Base-by-base conservation (phyloP, 345 rosid species). In the Alliaria petiolata region DNA sequence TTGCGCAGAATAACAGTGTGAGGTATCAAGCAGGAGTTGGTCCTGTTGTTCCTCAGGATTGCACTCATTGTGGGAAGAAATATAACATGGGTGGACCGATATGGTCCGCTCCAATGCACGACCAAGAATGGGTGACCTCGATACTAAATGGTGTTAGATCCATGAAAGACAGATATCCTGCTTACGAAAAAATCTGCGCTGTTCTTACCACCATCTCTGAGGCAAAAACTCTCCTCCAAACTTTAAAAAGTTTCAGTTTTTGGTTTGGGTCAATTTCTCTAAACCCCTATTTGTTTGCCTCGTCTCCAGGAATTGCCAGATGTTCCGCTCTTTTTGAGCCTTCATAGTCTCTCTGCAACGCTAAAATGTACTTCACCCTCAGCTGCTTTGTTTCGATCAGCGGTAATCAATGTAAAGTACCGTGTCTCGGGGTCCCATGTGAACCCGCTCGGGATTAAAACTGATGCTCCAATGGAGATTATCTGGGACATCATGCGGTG, bases 401-500 rank as follows among this genome's bases (percentile, higher is more conserved):
- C 99, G 6, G 92, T 95, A 56, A 83, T 92, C 70, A 95, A 95
- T 78, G 99, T 97, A 0, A 97, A 96, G 40, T 92, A 88, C 80
- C 87, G 85, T 19, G 87, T 92, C 59, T 95, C 98, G 0, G 99
- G 99, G 55, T 86, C 97, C 38, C 99, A 95, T 70, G 98, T 92
- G 51, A 86, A 86, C 54, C 97, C 98, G 0, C 76, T 95, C 4
- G 99, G 98, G 72, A 79, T 92, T 47, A 95, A 95, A 80, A 87
- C 99, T 20, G 96, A 95, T 84, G 98, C 98, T 62, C 96, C 99
- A n/a, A 95, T 95, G 99, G 89, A 85, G 53, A 87, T 92, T 65
- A 88, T 95, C 59, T 95, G 99, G 97, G 98, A 95, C 81, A 95
- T 92, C 55, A 92, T 95, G 99, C 96, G 99, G 45, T 88, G 97